Evolutionary conservation across 2,329 filamentous ascomycete genomes (phyloP).

Genomic region (Paracorniculantispora psalliotae): DNA sequence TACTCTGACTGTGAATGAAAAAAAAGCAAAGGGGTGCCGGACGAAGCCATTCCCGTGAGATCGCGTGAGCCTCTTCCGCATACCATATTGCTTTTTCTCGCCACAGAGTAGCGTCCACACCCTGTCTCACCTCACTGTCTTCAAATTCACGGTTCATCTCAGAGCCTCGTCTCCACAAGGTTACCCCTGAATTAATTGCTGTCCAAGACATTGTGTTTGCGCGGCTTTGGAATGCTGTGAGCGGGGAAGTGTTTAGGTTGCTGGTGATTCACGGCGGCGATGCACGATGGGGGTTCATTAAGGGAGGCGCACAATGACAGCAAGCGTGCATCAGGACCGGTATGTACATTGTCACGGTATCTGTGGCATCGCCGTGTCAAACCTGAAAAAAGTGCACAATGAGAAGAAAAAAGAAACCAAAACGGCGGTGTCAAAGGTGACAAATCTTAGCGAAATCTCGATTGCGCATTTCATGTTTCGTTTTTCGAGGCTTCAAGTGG

Average conservation of each 20-base stretch:
- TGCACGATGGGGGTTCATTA: neutral
- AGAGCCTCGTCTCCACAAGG: neutral
- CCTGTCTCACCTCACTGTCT: too few species aligned
- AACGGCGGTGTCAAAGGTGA: neutral
- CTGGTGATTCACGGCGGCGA: too few species aligned
- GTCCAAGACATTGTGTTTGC: neutral
- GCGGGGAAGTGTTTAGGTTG: neutral
- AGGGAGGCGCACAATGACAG: neutral
- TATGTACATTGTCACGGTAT: too few species aligned
- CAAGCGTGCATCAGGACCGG: neutral
- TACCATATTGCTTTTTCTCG: neutral
- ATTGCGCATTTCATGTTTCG: neutral
- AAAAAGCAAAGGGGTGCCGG: neutral
- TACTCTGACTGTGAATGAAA: neutral
- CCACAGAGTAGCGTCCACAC: too few species aligned
- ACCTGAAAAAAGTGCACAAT: too few species aligned
- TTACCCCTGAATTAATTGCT: neutral
- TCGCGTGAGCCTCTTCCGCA: neutral
- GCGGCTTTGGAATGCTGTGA: conserved; percentile 4
- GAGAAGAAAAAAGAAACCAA: neutral
- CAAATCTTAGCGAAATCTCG: neutral
- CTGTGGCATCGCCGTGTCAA: too few species aligned
- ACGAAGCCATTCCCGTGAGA: neutral
- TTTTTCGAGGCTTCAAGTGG: neutral
- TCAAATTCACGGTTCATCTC: neutral